phyloP scores from a whole-genome alignment of 805 yeast species.

The Kluyveromyces dobzhanskii region DNA sequence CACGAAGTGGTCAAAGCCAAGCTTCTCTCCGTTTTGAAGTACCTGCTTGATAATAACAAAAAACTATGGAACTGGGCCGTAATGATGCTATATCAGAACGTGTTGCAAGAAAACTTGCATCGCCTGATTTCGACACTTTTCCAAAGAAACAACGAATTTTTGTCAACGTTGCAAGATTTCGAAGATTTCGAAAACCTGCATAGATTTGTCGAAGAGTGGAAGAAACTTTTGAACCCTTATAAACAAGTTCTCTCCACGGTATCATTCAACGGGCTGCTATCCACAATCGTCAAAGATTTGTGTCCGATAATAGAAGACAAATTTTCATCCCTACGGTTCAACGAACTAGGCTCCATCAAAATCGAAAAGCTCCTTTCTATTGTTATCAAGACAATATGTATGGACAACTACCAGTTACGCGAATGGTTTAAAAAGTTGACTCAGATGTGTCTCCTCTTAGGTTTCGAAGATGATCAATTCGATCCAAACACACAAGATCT shows the following conservation, averaged over 20 bases:
- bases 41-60: constrained; percentile 21
- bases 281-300: constrained; percentile 43
- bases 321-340: constrained; percentile 60
- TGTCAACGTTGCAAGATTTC: constrained; percentile 28
- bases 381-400: constrained; percentile 66
- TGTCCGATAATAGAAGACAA: constrained; percentile 56
- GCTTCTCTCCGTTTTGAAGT: constrained; percentile 18
- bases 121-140: constrained; percentile 37
- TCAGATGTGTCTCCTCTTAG: constrained; percentile 73
- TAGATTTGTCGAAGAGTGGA: constrained; percentile 60
- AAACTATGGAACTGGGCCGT: constrained; percentile 33
- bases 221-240: constrained; percentile 54
- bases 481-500: constrained; percentile 25
- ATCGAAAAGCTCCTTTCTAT: constrained; percentile 74
- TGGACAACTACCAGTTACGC: constrained; percentile 61
- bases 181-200: constrained; percentile 32
- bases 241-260: constrained; percentile 45
- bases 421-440: constrained; percentile 75
- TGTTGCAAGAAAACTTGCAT: constrained; percentile 31
- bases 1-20: constrained; percentile 20
- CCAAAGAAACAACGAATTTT: constrained; percentile 18
- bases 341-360: constrained; percentile 75
- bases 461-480: constrained; percentile 64
- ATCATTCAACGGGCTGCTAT: constrained; percentile 41
- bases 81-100: constrained; percentile 35